These are phyloP conservation scores for Leucocoprinus birnbaumii DNA, from an alignment of 768 basidiomycete species.

Conservation along the genomic window DNA sequence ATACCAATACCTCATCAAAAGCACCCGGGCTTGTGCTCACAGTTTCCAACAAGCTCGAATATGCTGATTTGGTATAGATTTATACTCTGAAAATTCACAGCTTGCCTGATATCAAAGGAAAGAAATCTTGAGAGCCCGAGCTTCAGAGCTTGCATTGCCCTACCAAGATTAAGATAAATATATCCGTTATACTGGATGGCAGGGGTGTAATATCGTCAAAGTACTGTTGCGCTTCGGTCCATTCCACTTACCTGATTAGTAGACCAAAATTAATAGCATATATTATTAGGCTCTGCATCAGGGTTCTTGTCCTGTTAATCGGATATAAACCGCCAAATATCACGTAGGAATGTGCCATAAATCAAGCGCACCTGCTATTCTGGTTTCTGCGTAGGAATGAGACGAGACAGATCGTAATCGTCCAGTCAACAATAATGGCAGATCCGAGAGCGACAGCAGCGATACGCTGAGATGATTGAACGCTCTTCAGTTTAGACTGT, in stretches of 20 bases:
- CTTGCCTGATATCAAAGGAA: too few species aligned
- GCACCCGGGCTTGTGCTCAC: too few species aligned
- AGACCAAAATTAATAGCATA: background rate
- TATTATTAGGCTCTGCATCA: background rate
- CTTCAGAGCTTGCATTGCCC: too few species aligned
- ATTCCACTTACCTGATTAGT: background rate
- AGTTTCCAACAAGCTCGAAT: constrained; percentile 3
- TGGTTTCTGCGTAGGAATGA: background rate
- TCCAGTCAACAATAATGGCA: background rate
- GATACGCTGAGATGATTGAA: background rate
- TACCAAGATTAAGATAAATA: background rate
- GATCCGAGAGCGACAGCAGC: background rate
- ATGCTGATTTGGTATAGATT: constrained; percentile 1
- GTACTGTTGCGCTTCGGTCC: background rate
- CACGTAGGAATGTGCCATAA: too few species aligned
- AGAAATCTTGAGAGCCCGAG: too few species aligned
- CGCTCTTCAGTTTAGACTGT: background rate
- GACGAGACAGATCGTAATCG: background rate
- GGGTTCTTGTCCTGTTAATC: background rate
- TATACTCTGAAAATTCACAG: background rate
- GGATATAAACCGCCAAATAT: too few species aligned
- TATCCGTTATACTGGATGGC: background rate
- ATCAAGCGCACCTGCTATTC: background rate
- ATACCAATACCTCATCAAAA: too few species aligned
- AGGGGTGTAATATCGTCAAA: background rate